Conservation (phyloP, 208 protist species). For the Plasmodiophora brassicae region DNA sequence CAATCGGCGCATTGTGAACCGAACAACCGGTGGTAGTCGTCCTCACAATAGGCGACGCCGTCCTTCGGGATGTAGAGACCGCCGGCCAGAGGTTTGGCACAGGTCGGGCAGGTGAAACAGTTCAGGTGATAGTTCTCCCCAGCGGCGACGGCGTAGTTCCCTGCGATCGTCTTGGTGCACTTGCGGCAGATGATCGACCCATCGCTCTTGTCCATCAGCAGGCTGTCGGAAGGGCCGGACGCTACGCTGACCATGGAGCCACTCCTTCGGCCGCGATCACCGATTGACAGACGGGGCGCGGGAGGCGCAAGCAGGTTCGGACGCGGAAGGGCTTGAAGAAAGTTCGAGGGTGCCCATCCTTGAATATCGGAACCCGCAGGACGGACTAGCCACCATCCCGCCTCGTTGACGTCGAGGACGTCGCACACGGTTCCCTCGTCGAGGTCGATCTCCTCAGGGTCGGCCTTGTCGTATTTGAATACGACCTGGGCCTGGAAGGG, state of each 20-base stretch:
- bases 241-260: too few species aligned
- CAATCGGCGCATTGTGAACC: neutral
- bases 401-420: neutral
- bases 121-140: too few species aligned
- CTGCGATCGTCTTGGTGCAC: too few species aligned
- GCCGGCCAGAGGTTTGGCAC: neutral
- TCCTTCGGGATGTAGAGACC: neutral
- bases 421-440: neutral
- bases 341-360: constrained; percentile 11
- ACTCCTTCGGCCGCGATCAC: too few species aligned
- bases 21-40: neutral
- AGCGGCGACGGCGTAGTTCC: too few species aligned
- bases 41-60: neutral
- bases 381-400: constrained; percentile 10
- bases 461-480: neutral
- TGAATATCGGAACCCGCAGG: neutral
- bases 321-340: too few species aligned
- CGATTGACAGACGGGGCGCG: too few species aligned
- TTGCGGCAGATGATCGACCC: too few species aligned
- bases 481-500: neutral
- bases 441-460: neutral
- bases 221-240: too few species aligned
- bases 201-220: too few species aligned
- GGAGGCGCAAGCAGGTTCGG: too few species aligned
- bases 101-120: too few species aligned